Percentiles rank a stretch among this genome's conserved stretches.
Evolutionary conservation across 2,329 filamentous ascomycete genomes (phyloP).

Genomic region (Claviceps sp.): DNA sequence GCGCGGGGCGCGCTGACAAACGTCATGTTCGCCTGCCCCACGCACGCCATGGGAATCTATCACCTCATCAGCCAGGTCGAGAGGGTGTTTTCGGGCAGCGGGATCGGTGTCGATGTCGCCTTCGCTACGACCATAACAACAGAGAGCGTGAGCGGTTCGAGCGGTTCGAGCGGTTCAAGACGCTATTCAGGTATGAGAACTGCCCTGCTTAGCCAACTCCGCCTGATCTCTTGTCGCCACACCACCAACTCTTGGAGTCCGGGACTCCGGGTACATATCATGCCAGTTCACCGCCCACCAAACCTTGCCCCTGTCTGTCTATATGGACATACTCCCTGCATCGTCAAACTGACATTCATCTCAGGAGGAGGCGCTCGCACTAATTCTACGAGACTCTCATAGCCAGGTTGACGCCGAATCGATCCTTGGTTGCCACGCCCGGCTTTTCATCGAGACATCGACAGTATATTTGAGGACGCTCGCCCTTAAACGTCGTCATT

Average conservation of each 20-base stretch:
- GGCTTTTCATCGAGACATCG: background rate
- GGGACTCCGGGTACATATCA: background rate
- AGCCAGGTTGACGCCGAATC: background rate
- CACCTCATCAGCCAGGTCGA: background rate
- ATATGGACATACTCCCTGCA: background rate
- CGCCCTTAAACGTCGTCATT: background rate
- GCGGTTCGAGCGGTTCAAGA: background rate
- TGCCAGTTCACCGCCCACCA: background rate
- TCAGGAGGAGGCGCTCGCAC: background rate
- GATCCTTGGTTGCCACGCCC: background rate
- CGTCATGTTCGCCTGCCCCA: slow-evolving; percentile 3
- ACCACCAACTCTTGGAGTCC: background rate
- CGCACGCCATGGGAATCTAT: background rate
- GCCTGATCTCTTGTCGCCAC: background rate
- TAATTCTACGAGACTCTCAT: background rate
- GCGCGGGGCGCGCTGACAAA: slow-evolving; percentile 5
- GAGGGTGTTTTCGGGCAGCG: background rate
- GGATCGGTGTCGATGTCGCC: background rate
- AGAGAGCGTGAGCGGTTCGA: background rate
- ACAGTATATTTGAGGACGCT: background rate
- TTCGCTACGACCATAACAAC: background rate
- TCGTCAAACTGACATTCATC: background rate
- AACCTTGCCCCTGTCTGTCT: background rate
- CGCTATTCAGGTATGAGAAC: background rate
- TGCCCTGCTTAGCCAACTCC: background rate